Evolutionary conservation across 2,329 filamentous ascomycete genomes (phyloP), one percentile per base, ranked within the genome.

Genomic region (Apiospora rasikravindrae): DNA sequence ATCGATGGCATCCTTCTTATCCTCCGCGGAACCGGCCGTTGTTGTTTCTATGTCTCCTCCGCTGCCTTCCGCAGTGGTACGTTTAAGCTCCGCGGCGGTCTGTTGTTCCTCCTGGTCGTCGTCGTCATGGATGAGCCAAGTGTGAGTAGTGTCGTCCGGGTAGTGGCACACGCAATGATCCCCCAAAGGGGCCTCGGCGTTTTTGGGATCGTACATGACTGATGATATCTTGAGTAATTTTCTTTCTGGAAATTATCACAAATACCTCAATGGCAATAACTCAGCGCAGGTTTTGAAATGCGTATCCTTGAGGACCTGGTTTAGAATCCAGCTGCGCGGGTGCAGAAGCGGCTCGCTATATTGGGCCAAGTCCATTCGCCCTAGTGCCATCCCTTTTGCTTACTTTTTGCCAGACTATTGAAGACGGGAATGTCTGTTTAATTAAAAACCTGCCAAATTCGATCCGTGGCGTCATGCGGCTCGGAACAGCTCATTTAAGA

Each of bases 91-190:
- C 29, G 29, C 6, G 1, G 29, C 7, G 5, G 7, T 22, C 6
- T 47, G 16, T 22, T 47, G 4, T 2, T n/a, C 22, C 2, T 4
- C 45, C 8, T 49, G 29, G 4, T 61, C 53, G 2, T 61, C 29
- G 19, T 37, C 29, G 19, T 37, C 53, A 26, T 49, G 47, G 7
- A 61, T 61, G 29, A 61, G 53, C 53, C 53, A 61, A 10, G 29
- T 37, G 4, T 61, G 53, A 7, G 53, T 11, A 11, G 29, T 61
- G 16, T 61, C 8, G 29, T 61, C 53, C 53, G 53, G 53, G 53
- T 61, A 61, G 29, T 61, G 53, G 53, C 53, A 61, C 16, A 61
- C 29, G 53, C 53, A 61, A 29, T 61, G 53, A 11, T 61, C 53
- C 16, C 53, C 53, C 4, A 22, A 22, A 33, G 29, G 53, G 29